Evolutionary conservation across 2,329 filamentous ascomycete genomes (phyloP).

Genomic region (Fusarium phyllophilum): DNA sequence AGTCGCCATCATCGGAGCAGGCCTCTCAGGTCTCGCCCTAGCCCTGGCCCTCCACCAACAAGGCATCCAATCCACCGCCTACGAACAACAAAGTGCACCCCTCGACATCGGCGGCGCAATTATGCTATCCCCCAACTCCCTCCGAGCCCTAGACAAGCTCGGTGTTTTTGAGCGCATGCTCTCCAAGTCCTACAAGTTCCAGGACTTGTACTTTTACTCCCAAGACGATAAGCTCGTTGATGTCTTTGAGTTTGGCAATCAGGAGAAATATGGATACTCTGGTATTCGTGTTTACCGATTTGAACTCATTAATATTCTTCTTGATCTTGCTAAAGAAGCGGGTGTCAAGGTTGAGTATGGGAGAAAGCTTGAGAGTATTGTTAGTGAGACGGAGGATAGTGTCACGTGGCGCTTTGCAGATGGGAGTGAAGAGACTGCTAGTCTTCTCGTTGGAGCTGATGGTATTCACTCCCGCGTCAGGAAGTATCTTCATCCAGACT

Average conservation of each 20-base stretch:
- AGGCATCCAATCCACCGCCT: conserved; percentile 60
- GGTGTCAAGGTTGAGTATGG: conserved; percentile 58
- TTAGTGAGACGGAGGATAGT: conserved; percentile 50
- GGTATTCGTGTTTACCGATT: conserved; percentile 65
- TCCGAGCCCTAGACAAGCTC: conserved; percentile 62
- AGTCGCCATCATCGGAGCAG: conserved; percentile 49
- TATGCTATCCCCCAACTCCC: conserved; percentile 69
- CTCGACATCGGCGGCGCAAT: conserved; percentile 64
- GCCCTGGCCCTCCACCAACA: conserved; percentile 64
- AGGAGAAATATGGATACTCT: conserved; percentile 61
- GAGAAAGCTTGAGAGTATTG: conserved; percentile 58
- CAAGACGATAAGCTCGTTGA: conserved; percentile 47
- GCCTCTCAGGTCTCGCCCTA: conserved; percentile 62
- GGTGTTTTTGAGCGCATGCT: conserved; percentile 59
- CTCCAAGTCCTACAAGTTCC: conserved; percentile 61
- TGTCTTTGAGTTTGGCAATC: conserved; percentile 59
- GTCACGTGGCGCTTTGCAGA: conserved; percentile 61
- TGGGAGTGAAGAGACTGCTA: conserved; percentile 52
- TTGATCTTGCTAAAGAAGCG: conserved; percentile 51
- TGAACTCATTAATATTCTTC: conserved; percentile 61
- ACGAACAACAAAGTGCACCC: conserved; percentile 58
- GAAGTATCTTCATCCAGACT: conserved; percentile 59
- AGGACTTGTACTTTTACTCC: conserved; percentile 59
- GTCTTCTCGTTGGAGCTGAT: conserved; percentile 65
- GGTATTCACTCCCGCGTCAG: conserved; percentile 69